phyloP scores from a whole-genome alignment of 345 rosid genomes.

The Chamaenerion angustifolium region DNA sequence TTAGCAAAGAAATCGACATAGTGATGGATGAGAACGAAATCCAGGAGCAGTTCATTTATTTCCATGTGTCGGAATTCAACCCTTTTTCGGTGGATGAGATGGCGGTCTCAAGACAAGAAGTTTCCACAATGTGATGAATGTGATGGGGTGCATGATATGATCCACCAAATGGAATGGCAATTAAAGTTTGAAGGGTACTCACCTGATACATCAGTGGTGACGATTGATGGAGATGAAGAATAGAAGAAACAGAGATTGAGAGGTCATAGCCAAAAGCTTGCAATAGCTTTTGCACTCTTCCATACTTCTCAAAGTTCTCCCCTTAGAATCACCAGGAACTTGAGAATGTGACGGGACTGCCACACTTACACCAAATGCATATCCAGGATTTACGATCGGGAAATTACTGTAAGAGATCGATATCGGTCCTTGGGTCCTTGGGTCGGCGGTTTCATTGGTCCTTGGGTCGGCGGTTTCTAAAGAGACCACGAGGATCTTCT shows the following conservation, averaged over 20 bases:
- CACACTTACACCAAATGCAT: too few relatives aligned
- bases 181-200: constrained; percentile 62
- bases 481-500: constrained; percentile 84
- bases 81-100: constrained; percentile 40
- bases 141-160: constrained; percentile 35
- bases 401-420: constrained; percentile 56
- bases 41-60: constrained; percentile 28
- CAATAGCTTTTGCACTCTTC: constrained; percentile 55
- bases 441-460: constrained; percentile 19
- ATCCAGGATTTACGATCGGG: too few relatives aligned
- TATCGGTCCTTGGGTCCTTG: constrained; percentile 49
- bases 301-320: constrained; percentile 35
- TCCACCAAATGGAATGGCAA: constrained; percentile 88
- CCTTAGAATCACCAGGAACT: too few relatives aligned
- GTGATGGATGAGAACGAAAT: constrained; percentile 32
- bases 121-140: constrained; percentile 24
- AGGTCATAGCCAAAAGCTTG: constrained; percentile 69
- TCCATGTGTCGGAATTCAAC: constrained; percentile 69
- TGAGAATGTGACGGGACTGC: too few relatives aligned
- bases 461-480: too few relatives aligned
- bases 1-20: too few relatives aligned
- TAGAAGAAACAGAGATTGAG: constrained; percentile 53
- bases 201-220: too few relatives aligned
- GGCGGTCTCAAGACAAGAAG: constrained; percentile 25
- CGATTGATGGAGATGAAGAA: constrained; percentile 7